Evolutionary conservation across 345 rosid genomes (phyloP).

Genomic region (Ceriops tagal): DNA sequence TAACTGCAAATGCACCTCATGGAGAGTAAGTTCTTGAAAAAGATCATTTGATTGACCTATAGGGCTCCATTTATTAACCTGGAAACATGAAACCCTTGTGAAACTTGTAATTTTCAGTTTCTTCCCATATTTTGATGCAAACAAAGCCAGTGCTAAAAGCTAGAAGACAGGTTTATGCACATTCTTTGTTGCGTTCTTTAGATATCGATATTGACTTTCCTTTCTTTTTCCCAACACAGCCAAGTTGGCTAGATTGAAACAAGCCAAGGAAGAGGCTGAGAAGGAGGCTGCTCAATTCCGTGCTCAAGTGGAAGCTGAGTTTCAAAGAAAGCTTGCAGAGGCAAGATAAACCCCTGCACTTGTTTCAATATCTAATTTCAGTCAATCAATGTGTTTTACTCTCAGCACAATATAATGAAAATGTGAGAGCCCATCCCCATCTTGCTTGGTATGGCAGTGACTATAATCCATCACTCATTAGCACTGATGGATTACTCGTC

Average conservation of each 20-base stretch:
- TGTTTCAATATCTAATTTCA: neutral
- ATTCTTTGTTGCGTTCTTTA: neutral
- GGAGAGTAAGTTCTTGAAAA: too few species aligned
- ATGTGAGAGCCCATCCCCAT: neutral
- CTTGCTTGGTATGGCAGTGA: too few species aligned
- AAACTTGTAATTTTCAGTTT: too few species aligned
- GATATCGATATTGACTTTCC: neutral
- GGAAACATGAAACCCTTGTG: too few species aligned
- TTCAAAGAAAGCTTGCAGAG: slow-evolving; percentile 70
- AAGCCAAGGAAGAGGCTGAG: slow-evolving; percentile 92
- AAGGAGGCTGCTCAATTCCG: slow-evolving; percentile 61
- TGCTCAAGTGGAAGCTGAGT: slow-evolving; percentile 61
- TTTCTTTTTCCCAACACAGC: slow-evolving; percentile 30
- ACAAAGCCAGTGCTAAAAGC: too few species aligned
- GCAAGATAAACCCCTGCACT: slow-evolving; percentile 19
- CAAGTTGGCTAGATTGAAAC: slow-evolving; percentile 68
- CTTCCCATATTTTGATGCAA: too few species aligned
- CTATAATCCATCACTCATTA: too few species aligned
- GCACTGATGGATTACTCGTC: too few species aligned
- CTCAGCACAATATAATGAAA: neutral
- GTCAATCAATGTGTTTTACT: neutral
- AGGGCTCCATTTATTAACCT: too few species aligned
- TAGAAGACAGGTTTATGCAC: neutral
- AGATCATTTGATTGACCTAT: too few species aligned
- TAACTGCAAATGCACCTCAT: too few species aligned